Conservation (phyloP, 495 filamentous ascomycete genomes). For the Aspergillus carlsbadensis region DNA sequence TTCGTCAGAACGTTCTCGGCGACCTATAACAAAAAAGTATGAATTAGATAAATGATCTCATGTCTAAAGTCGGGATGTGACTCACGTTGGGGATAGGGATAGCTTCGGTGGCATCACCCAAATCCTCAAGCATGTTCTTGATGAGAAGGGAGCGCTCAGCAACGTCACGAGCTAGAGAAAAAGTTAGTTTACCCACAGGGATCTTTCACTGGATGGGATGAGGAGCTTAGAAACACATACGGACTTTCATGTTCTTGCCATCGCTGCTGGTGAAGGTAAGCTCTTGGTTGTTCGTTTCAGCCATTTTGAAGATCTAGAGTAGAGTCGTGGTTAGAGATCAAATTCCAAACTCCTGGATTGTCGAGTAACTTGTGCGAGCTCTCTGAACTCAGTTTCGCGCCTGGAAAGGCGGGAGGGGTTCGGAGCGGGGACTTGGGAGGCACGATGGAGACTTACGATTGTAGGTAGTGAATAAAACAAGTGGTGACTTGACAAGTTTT, state of each 20-base stretch:
- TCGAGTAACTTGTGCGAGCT: not conserved
- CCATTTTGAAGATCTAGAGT: slow-evolving; percentile 18
- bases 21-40: slow-evolving; percentile 53
- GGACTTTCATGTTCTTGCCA: slow-evolving; percentile 51
- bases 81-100: slow-evolving; percentile 89
- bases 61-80: slow-evolving; percentile 4
- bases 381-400: not conserved
- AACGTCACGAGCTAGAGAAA: slow-evolving; percentile 66
- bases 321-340: not conserved
- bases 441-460: not conserved
- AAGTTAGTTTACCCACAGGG: slow-evolving; percentile 9
- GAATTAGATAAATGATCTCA: not conserved
- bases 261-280: slow-evolving; percentile 61
- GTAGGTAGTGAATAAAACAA: not conserved
- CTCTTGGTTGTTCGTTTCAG: slow-evolving; percentile 6
- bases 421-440: not conserved
- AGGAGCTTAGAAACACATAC: slow-evolving; percentile 36
- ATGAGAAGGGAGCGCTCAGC: slow-evolving; percentile 92
- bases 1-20: slow-evolving; percentile 92
- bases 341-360: not conserved
- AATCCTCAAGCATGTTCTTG: slow-evolving; percentile 96
- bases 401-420: slow-evolving; percentile 1
- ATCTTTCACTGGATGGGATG: not conserved
- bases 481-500: not conserved
- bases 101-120: slow-evolving; percentile 66